phyloP scores from a whole-genome alignment of 1,139 yeast species.

The Lodderomyces beijingensis region DNA sequence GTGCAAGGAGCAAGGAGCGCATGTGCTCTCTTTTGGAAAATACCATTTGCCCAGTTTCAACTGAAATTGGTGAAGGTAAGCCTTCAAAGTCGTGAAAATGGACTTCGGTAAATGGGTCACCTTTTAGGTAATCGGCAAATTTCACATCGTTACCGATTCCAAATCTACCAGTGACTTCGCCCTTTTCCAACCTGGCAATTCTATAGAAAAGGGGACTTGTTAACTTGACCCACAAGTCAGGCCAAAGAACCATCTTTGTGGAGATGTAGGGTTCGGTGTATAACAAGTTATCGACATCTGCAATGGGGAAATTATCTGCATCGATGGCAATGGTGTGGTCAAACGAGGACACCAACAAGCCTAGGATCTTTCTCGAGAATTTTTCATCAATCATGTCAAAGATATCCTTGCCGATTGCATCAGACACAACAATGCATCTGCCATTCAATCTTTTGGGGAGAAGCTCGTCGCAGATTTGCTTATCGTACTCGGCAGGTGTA shows the following conservation, averaged over 20 bases:
- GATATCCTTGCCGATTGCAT: slow-evolving; percentile 21
- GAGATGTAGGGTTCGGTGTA: slow-evolving; percentile 22
- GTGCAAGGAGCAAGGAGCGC: slow-evolving; percentile 24
- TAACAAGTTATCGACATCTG: slow-evolving; percentile 28
- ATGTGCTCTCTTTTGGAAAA: slow-evolving; percentile 30
- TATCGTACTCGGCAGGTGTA: slow-evolving; percentile 21
- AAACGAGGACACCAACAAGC: slow-evolving; percentile 31
- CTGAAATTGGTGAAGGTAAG: slow-evolving; percentile 24
- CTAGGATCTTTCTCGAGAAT: slow-evolving; percentile 30
- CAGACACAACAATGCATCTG: slow-evolving; percentile 28
- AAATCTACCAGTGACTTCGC: slow-evolving; percentile 26
- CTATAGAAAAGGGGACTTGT: slow-evolving; percentile 34
- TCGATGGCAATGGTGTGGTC: slow-evolving; percentile 33
- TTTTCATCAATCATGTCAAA: slow-evolving; percentile 18
- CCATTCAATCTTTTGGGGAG: slow-evolving; percentile 26
- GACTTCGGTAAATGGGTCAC: slow-evolving; percentile 17
- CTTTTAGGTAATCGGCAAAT: slow-evolving; percentile 19
- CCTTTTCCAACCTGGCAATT: slow-evolving; percentile 27
- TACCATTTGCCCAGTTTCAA: slow-evolving; percentile 36
- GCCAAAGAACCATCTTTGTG: slow-evolving; percentile 35
- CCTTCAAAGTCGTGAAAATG: slow-evolving; percentile 33
- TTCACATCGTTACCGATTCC: slow-evolving; percentile 27
- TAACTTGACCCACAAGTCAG: slow-evolving; percentile 35
- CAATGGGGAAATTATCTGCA: slow-evolving; percentile 32
- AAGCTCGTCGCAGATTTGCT: slow-evolving; percentile 27